These are phyloP conservation scores for Vigna trinervia DNA, from an alignment of 306 rosid species.

Conservation along the genomic window DNA sequence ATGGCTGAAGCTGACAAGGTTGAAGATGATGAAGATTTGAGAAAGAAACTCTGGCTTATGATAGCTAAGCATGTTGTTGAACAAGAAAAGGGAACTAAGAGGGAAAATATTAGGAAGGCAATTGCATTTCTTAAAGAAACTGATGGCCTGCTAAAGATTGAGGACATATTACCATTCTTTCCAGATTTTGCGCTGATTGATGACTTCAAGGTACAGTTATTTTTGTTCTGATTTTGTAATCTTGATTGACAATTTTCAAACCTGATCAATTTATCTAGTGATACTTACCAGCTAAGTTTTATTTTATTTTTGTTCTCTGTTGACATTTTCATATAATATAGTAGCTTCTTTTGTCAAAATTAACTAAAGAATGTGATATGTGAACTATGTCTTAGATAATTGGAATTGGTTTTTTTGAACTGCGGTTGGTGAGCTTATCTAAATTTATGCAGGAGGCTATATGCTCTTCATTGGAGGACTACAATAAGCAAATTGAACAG, in stretches of 20 bases:
- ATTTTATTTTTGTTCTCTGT: slow-evolving; percentile 5
- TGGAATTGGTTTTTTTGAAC: slow-evolving; percentile 31
- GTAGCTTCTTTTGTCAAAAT: slow-evolving; percentile 24
- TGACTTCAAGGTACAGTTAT: slow-evolving; percentile 82
- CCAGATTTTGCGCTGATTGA: slow-evolving; percentile 97
- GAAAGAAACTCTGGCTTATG: slow-evolving; percentile 99
- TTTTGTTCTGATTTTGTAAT: slow-evolving; percentile 34
- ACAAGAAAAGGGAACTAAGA: slow-evolving; percentile 95
- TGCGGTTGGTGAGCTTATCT: slow-evolving; percentile 24
- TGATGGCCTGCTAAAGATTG: slow-evolving; percentile 93
- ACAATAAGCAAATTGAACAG: slow-evolving; percentile 96
- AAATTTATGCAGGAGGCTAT: slow-evolving; percentile 81
- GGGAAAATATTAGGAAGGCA: slow-evolving; percentile 97
- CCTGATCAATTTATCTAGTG: background rate
- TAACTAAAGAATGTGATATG: slow-evolving; percentile 34
- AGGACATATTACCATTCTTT: slow-evolving; percentile 95
- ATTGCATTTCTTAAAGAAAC: slow-evolving; percentile 99
- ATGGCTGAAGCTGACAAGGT: slow-evolving; percentile 99
- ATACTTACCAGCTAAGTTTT: background rate
- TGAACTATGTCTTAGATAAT: slow-evolving; percentile 13
- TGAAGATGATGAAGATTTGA: slow-evolving; percentile 95
- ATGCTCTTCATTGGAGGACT: slow-evolving; percentile 93
- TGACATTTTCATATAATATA: slow-evolving; percentile 25
- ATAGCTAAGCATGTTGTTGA: slow-evolving; percentile 95
- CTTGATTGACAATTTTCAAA: slow-evolving; percentile 24